Conservation (phyloP, 805 yeast species). For the Lachancea mirantina region DNA sequence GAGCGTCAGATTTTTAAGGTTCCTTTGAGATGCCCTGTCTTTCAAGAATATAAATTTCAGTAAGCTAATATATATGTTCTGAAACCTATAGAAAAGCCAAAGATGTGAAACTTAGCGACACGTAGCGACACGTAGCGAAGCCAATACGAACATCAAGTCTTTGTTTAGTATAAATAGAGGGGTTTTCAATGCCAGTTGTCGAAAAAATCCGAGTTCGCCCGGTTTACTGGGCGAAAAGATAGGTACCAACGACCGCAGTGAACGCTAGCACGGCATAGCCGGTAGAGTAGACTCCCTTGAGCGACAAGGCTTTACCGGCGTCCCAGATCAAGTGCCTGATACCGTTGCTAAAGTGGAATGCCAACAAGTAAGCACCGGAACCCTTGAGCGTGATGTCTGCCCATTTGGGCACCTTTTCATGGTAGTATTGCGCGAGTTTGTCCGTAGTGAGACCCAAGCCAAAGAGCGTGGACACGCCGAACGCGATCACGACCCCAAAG, state of each 20-base stretch:
- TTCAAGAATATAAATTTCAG: too few relatives aligned
- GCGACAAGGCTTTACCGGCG: constrained; percentile 66
- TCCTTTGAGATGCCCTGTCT: too few relatives aligned
- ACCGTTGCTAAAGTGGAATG: constrained; percentile 82
- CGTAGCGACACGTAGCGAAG: too few relatives aligned
- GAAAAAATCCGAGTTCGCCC: too few relatives aligned
- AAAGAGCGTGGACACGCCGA: constrained; percentile 59
- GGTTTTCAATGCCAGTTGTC: too few relatives aligned
- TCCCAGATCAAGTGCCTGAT: constrained; percentile 95
- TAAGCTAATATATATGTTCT: too few relatives aligned
- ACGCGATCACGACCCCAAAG: constrained; percentile 69
- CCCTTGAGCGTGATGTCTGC: constrained; percentile 62
- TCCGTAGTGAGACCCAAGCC: constrained; percentile 42
- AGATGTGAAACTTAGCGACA: too few relatives aligned
- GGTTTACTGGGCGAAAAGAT: constrained; percentile 33
- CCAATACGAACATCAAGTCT: too few relatives aligned
- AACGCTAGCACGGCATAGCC: constrained; percentile 78
- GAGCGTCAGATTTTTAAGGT: too few relatives aligned
- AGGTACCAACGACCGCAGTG: constrained; percentile 49
- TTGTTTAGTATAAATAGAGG: too few relatives aligned
- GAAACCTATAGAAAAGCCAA: too few relatives aligned
- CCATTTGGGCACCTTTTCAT: constrained; percentile 56
- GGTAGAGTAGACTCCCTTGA: constrained; percentile 86
- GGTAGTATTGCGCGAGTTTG: constrained; percentile 32
- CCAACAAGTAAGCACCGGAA: constrained; percentile 71